Evolutionary conservation across 2,329 filamentous ascomycete species (phyloP).

Genomic region (Hyphodiscus sp.): DNA sequence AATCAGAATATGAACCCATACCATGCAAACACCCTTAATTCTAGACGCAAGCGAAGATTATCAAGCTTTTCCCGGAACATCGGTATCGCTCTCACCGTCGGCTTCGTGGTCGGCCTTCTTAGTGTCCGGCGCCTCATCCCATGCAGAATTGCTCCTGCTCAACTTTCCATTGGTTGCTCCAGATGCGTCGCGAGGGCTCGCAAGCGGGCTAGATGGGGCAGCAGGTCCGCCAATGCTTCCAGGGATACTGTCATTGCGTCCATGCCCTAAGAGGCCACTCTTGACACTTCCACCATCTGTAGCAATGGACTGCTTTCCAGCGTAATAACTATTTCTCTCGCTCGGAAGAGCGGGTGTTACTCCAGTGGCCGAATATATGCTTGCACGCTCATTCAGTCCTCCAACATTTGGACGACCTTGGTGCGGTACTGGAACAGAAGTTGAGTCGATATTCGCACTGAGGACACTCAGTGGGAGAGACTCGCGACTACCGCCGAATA

Average conservation of each 20-base stretch:
- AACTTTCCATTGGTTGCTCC: constrained; percentile 15
- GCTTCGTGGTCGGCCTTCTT: constrained; percentile 14
- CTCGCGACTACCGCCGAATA: constrained; percentile 77
- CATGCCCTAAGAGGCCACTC: constrained; percentile 71
- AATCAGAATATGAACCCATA: not conserved
- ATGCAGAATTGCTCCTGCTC: constrained; percentile 28
- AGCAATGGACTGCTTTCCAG: constrained; percentile 42
- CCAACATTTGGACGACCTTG: constrained; percentile 39
- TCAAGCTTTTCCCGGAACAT: constrained; percentile 6
- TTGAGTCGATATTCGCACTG: constrained; percentile 60
- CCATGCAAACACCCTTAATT: not conserved
- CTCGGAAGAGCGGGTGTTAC: constrained; percentile 58
- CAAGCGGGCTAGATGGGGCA: constrained; percentile 51
- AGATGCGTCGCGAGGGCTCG: constrained; percentile 44
- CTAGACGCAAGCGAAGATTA: constrained; percentile 3
- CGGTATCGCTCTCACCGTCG: constrained; percentile 9
- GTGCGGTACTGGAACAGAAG: constrained; percentile 46
- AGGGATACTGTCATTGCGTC: constrained; percentile 72
- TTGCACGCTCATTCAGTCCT: constrained; percentile 56
- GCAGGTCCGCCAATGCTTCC: constrained; percentile 62
- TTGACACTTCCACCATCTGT: constrained; percentile 71
- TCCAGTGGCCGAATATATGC: constrained; percentile 74
- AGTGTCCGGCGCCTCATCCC: constrained; percentile 17
- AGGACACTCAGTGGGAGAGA: constrained; percentile 73
- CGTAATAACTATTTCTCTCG: constrained; percentile 78